Evolutionary conservation across 441 rosid genomes (phyloP).

Genomic region (Adansonia madagascariensis): DNA sequence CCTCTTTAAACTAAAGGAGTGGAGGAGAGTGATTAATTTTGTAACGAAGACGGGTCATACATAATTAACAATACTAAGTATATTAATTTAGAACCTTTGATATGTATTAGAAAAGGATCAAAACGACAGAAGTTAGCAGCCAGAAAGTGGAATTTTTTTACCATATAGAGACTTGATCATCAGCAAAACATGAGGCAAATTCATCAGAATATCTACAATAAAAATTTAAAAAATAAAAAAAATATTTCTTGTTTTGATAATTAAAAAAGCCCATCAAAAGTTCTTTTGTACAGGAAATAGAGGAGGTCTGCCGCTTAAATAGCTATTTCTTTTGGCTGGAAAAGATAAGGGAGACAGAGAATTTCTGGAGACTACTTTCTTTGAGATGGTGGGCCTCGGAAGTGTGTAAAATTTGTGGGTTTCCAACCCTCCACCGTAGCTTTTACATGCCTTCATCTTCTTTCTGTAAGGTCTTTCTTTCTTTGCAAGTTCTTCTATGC

Average conservation of each 20-base stretch:
- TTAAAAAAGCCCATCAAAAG: conserved; percentile 18
- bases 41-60: neutral
- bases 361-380: conserved; percentile 36
- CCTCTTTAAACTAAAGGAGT: neutral
- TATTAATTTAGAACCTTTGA: neutral
- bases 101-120: neutral
- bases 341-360: conserved; percentile 30
- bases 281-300: conserved; percentile 38
- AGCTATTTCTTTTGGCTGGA: conserved; percentile 32
- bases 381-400: conserved; percentile 46
- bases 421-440: conserved; percentile 44
- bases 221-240: too few relatives aligned
- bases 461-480: conserved; percentile 43
- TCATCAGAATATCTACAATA: too few relatives aligned
- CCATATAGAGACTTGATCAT: too few relatives aligned
- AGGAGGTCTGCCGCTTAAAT: conserved; percentile 38
- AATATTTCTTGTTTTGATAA: too few relatives aligned
- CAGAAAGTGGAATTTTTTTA: neutral
- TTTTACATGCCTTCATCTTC: conserved; percentile 42
- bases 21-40: neutral
- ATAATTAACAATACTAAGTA: neutral
- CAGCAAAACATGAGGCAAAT: too few relatives aligned
- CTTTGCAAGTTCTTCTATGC: conserved; percentile 52
- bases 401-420: conserved; percentile 33
- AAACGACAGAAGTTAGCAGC: neutral